Evolutionary conservation across 2,329 filamentous ascomycete species (phyloP).

Genomic region (Triangularia setosa): DNA sequence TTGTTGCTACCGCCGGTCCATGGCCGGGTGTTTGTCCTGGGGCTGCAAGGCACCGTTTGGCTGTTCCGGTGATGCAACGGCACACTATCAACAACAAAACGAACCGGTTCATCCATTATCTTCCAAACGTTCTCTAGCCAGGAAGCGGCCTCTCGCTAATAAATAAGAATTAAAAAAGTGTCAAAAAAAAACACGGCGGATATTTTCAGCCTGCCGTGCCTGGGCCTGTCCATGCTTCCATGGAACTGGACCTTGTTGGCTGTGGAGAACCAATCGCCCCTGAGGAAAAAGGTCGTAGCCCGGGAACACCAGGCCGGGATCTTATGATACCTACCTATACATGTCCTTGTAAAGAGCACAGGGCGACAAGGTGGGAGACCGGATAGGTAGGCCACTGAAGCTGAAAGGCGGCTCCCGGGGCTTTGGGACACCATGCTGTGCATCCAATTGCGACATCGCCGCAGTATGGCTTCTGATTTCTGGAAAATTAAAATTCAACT

Average conservation of each 20-base stretch:
- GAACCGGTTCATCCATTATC: background rate
- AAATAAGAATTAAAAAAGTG: background rate
- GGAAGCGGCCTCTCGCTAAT: background rate
- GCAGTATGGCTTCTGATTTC: too few relatives aligned
- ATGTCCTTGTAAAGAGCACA: background rate
- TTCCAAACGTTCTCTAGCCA: background rate
- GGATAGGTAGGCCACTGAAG: background rate
- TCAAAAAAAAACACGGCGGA: background rate
- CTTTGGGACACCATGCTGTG: slow-evolving; percentile 1
- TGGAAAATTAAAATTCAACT: slow-evolving; percentile 3
- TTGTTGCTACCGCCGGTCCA: background rate
- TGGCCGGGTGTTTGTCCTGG: background rate
- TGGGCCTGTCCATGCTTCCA: background rate
- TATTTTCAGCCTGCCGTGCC: slow-evolving; percentile 1
- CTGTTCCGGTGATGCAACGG: background rate
- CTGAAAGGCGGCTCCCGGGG: background rate
- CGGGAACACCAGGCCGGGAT: slow-evolving; percentile 3
- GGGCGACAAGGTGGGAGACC: background rate
- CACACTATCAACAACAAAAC: background rate
- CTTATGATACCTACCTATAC: background rate
- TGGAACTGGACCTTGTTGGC: background rate
- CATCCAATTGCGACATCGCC: slow-evolving; percentile 1
- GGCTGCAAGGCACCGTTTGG: background rate
- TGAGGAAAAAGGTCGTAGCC: slow-evolving; percentile 11
- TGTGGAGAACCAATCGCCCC: background rate